Evolutionary conservation across 176 grass and related monocot species (phyloP), one percentile per base, ranked within the genome.

Genomic region (Calamus simplicifolius): DNA sequence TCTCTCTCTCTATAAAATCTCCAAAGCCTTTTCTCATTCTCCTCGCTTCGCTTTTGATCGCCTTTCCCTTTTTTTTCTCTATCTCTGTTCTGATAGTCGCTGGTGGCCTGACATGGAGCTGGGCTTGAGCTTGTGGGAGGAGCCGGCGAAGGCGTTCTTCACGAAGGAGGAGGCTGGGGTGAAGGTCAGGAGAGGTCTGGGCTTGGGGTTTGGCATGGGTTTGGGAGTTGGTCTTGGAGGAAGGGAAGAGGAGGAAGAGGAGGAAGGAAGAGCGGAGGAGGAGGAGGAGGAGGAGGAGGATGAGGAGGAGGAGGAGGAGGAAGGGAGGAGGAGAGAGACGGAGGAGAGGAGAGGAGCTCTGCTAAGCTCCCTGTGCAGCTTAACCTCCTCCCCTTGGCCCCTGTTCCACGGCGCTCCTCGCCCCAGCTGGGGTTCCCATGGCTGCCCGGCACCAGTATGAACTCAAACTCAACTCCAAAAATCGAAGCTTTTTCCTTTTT

Each of bases 101-200:
- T 63, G 17, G 30, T 14, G 19, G 38, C 18, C 18, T 5, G 27
- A 16, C 27, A 68, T 68, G 65, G 65, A 68, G 28, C 52, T 68
- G 52, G 65, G 65, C 6, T 18, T 68, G 52, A 68, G 65, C 16
- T 3, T 68, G 52, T 51, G 65, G 27, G 65, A 68, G 18, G 27
- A 51, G 27, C 29, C 65, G 51, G 29, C 65, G 51, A 55, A 29
- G 52, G 6, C 51, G 4, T 38, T 48, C 27, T 16, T 18, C 50
- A n/a, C 27, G 1, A 10, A 10, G 5, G 65, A 56, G 51, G 43
- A 51, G 52, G 52, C 29, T 51, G 60, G 18, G 65, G 52, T 5
- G 4, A 56, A 68, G 27, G 26, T 12, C 10, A 29, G n/a, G 2
- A 3, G 52, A 17, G 18, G 51, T 17, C 18, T 48, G 27, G 52